Conservation (phyloP, 192 early-diverging fungal genomes). For the Linnemannia zychae region DNA sequence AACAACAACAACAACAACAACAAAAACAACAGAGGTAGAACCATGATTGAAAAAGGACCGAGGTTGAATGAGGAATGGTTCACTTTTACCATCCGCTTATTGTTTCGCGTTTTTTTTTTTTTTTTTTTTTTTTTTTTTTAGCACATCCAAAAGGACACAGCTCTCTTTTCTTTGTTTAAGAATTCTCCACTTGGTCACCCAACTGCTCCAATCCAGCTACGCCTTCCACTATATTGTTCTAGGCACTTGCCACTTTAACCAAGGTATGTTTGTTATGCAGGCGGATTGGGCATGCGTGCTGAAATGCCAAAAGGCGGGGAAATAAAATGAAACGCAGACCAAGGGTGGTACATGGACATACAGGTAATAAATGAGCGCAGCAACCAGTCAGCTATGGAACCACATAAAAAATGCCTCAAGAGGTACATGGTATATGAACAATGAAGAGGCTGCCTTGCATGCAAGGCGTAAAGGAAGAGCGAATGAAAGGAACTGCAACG, state of each 20-base stretch:
- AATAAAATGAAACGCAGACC: background rate
- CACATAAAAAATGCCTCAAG: constrained; percentile 9
- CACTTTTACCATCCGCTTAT: background rate
- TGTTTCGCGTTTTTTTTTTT: constrained; percentile 5
- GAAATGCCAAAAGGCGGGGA: background rate
- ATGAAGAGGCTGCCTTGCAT: background rate
- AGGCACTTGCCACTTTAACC: background rate
- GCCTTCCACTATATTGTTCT: background rate
- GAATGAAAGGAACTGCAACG: background rate
- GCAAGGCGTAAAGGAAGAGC: background rate
- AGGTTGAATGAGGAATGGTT: no score
- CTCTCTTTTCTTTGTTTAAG: background rate
- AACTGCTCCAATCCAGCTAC: background rate
- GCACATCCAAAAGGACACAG: background rate
- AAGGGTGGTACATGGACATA: no score
- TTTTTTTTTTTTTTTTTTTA: background rate
- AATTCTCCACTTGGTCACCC: background rate
- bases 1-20: background rate
- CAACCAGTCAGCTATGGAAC: background rate
- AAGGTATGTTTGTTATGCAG: background rate
- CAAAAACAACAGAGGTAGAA: no score
- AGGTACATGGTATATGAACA: background rate
- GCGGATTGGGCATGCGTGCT: background rate
- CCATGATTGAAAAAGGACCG: no score
- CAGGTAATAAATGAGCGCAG: background rate